Evolutionary conservation across 768 basidiomycete genomes (phyloP).

Genomic region (Lepiota brunneoincarnata): DNA sequence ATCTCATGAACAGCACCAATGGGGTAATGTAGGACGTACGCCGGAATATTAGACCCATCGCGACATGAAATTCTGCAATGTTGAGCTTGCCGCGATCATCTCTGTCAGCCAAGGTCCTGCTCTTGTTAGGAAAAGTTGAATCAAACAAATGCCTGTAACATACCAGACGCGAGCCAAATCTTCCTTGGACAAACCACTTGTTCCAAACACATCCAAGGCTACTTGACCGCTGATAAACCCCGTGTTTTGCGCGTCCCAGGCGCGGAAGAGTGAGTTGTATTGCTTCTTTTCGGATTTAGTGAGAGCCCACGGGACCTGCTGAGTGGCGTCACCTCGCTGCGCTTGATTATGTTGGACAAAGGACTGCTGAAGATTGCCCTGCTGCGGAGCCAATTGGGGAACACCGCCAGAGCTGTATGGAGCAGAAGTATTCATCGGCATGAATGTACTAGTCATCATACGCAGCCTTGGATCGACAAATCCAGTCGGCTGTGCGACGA

Average conservation of each 20-base stretch:
- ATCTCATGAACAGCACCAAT: slow-evolving; percentile 1
- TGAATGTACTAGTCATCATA: slow-evolving; percentile 91
- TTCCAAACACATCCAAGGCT: slow-evolving; percentile 91
- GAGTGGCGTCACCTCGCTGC: slow-evolving; percentile 59
- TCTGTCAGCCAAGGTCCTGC: slow-evolving; percentile 87
- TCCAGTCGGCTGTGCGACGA: slow-evolving; percentile 77
- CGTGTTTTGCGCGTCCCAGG: slow-evolving; percentile 82
- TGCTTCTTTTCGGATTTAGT: slow-evolving; percentile 91
- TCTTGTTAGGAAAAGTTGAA: slow-evolving; percentile 2
- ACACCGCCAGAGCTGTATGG: slow-evolving; percentile 57
- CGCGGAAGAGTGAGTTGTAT: slow-evolving; percentile 94
- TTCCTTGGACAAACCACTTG: slow-evolving; percentile 84
- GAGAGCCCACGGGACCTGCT: slow-evolving; percentile 82
- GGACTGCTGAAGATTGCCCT: slow-evolving; percentile 73
- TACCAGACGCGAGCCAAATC: slow-evolving; percentile 94
- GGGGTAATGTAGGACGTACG: slow-evolving; percentile 52
- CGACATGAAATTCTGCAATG: slow-evolving; percentile 94
- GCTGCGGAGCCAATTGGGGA: slow-evolving; percentile 68
- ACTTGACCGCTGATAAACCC: slow-evolving; percentile 86
- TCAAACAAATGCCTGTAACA: slow-evolving; percentile 25
- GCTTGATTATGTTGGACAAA: slow-evolving; percentile 87
- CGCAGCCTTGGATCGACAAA: slow-evolving; percentile 79
- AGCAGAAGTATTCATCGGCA: slow-evolving; percentile 69
- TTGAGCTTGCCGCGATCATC: slow-evolving; percentile 96
- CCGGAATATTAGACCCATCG: slow-evolving; percentile 97